Base-by-base conservation (phyloP, 116 monocot genomes). In the Thalassia testudinum region DNA sequence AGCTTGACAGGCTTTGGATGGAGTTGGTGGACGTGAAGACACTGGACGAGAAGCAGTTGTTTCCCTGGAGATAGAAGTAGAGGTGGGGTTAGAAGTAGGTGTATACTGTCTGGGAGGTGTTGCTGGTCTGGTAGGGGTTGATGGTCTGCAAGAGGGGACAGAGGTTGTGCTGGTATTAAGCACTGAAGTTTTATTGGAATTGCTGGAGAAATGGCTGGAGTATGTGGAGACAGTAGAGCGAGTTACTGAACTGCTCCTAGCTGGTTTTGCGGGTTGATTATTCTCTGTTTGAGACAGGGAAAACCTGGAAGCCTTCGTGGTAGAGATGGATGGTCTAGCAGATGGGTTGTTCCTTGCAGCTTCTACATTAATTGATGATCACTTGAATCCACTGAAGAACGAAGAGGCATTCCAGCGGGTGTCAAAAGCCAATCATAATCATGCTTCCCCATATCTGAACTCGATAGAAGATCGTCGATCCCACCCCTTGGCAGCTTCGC, bases 401-500 rank as follows among this genome's bases (percentile, higher is more conserved):
- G 34, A 16, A 63, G 70, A 40, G 92, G 92, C 48, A 79, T 74
- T 59, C 79, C 86, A 22, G 92, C 86, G 5, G 92, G 92, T 15
- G 86, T 92, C 40, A 92, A 66, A 63, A 86, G 92, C 81, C 81
- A 76, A 67, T 73, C 76, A 16, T 81, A 81, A 30, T 81, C 73
- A 27, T 76, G 66, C 52, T 81, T 75, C 26, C 73, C 76, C n/a
- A 63, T 62, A 12, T 81, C 76, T 19, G 73, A 56, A 6, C 63
- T 26, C 0, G 69, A 72, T 21, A 81, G 40, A 16, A 81, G 45
- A 66, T 76, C 81, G 24, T 76, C 76, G 42, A 69, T 48, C 11
- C 60, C 49, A 17, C 29, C 64, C 55, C 50, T 72, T 24, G 20
- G 23, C 21, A 57, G 30, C 29, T 55, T 59, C 16, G 42, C 42